A percentile compares a stretch with the other conserved stretches of the same genome.
phyloP scores from a whole-genome alignment of 495 filamentous ascomycete species.

The Daldinia childiae region DNA sequence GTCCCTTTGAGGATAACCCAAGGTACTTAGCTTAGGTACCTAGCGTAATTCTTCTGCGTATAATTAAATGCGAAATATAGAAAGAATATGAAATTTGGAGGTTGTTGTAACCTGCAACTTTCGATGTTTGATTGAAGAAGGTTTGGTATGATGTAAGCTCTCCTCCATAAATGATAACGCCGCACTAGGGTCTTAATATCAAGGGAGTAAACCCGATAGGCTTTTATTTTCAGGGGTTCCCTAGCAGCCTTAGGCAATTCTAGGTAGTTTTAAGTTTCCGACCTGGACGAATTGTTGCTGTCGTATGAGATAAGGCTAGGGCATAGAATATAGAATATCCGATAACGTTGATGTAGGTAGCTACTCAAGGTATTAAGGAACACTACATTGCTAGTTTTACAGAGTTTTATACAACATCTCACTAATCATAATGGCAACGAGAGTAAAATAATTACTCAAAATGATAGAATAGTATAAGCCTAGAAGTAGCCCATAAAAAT shows the following conservation, averaged over 20 bases:
- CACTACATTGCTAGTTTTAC: neutral
- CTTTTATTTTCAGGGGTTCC: neutral
- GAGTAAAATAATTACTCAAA: too few relatives aligned
- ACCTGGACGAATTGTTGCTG: too few relatives aligned
- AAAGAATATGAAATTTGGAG: neutral
- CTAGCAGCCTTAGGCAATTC: neutral
- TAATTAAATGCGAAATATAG: neutral
- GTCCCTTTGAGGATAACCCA: neutral
- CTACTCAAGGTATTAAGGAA: too few relatives aligned
- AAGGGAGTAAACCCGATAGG: neutral
- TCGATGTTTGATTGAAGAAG: neutral
- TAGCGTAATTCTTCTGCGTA: neutral
- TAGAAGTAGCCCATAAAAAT: too few relatives aligned
- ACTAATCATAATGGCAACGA: neutral
- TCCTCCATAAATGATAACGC: conserved; percentile 1
- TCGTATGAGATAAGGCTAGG: too few relatives aligned
- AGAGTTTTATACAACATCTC: neutral
- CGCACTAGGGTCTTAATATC: neutral
- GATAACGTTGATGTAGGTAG: too few relatives aligned
- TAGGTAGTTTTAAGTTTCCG: too few relatives aligned
- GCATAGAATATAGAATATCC: too few relatives aligned
- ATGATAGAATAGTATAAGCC: too few relatives aligned
- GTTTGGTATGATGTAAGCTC: conserved; percentile 1
- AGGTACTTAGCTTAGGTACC: neutral
- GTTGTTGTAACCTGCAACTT: neutral